Base-by-base conservation (phyloP, 306 rosid species). In the Pterocarpus macrocarpus region DNA sequence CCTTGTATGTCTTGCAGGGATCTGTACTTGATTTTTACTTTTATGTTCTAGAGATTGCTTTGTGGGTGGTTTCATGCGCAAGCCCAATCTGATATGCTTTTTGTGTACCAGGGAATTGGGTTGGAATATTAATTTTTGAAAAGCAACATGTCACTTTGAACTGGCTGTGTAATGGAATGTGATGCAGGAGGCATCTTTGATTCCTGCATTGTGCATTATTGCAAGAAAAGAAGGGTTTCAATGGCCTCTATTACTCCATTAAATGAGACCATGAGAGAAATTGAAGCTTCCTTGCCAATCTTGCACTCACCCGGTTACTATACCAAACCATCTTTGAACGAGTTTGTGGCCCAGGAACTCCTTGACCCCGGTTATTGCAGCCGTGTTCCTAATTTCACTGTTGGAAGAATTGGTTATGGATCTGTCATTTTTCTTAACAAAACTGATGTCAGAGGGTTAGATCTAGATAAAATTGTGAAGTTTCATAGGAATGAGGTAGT, bases 331-430 rank as follows among this genome's bases (percentile, higher is more conserved):
- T 89, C 91, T 64, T 78, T 90, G 67, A 56, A 89, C 76, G 97
- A 93, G 75, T 80, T 93, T 82, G 78, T 75, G 17, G 44, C 70
- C 22, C 69, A 16, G 82, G 93, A 89, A 57, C 85, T 83, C 66
- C 14, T 41, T 36, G 91, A 91, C 83, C 99, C 94, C 0, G 96
- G 95, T 83, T 93, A 87, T 85, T 89, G 85, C 82, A 75, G 89
- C 52, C 87, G 84, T 44, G 94, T 93, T 61, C 85, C 89, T 28
- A 85, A 90, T 85, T 95, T 95, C 64, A 89, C 90, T 1, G 83
- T 95, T 61, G 99, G 99, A 64, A 91, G 96, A 73, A 52, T 72
- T 73, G 96, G 94, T 84, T 93, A 83, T 85, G 99, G 98, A 35
- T 89, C 84, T 73, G 89, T 91, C 69, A 93, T 85, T 88, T 95